Conservation (phyloP, 768 basidiomycete genomes). For the Suillus luteus region DNA sequence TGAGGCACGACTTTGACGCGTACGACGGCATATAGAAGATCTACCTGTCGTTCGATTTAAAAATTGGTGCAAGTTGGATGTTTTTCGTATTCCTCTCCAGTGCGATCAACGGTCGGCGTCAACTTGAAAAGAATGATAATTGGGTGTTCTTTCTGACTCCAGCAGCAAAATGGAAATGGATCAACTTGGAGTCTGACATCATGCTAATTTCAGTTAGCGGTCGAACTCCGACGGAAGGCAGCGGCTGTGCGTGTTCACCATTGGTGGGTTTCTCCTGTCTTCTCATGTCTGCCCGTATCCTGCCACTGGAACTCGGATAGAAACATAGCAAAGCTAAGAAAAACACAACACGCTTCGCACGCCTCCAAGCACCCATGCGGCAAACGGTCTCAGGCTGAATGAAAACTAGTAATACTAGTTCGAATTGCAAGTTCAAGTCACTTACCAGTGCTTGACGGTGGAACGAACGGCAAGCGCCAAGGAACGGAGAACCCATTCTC, state of each 20-base stretch:
- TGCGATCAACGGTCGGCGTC: neutral
- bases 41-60: neutral
- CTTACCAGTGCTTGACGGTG: neutral
- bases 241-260: neutral
- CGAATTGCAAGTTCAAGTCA: neutral
- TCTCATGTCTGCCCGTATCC: neutral
- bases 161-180: no score
- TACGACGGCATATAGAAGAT: neutral
- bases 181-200: no score
- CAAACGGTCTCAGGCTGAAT: neutral
- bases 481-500: neutral
- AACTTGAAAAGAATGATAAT: neutral
- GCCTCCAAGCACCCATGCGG: neutral
- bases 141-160: no score
- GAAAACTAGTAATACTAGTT: neutral
- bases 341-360: neutral
- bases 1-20: neutral
- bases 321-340: neutral
- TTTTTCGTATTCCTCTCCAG: neutral
- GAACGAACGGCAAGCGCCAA: neutral
- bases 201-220: neutral
- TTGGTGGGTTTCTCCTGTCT: neutral
- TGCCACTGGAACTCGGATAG: neutral
- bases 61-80: neutral
- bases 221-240: slow-evolving; percentile 1